Percentiles rank a stretch among this genome's conserved stretches.
Conservation (phyloP, 2,329 filamentous ascomycete species). For the Fusarium globosum region DNA sequence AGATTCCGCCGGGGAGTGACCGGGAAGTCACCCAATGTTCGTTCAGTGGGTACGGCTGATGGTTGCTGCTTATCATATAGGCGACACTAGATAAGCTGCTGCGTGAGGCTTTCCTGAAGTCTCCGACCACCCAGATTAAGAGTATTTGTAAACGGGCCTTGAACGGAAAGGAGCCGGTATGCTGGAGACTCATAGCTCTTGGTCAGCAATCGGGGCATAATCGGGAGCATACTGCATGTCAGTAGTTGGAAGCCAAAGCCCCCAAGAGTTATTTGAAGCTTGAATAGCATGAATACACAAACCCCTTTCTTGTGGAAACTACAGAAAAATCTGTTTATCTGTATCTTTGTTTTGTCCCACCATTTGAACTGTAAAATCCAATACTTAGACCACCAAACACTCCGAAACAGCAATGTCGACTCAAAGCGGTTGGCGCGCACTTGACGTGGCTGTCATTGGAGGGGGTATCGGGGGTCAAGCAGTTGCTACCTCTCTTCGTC, state of each 20-base stretch:
- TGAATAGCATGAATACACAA: no score
- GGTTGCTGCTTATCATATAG: not conserved
- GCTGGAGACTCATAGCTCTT: not conserved
- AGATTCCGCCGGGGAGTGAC: not conserved
- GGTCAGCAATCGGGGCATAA: not conserved
- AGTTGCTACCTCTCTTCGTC: not conserved
- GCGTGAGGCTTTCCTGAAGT: not conserved
- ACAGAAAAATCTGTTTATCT: fast-evolving
- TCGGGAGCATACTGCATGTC: not conserved
- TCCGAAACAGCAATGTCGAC: not conserved
- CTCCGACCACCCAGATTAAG: not conserved
- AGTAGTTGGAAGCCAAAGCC: no score
- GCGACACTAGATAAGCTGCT: not conserved
- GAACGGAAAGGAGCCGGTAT: not conserved
- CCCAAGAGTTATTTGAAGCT: not conserved
- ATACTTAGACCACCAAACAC: not conserved
- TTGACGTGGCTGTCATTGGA: slow-evolving; percentile 2
- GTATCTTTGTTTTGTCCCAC: no score
- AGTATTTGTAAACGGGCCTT: not conserved
- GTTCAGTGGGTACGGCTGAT: not conserved
- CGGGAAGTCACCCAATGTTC: not conserved
- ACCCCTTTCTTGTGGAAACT: not conserved
- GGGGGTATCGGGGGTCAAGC: not conserved
- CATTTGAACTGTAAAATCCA: fast-evolving
- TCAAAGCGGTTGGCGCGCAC: not conserved